Evolutionary conservation across 208 protist species (phyloP), one percentile per base, ranked within the genome.

Genomic region (Wallacemonas collosoma): DNA sequence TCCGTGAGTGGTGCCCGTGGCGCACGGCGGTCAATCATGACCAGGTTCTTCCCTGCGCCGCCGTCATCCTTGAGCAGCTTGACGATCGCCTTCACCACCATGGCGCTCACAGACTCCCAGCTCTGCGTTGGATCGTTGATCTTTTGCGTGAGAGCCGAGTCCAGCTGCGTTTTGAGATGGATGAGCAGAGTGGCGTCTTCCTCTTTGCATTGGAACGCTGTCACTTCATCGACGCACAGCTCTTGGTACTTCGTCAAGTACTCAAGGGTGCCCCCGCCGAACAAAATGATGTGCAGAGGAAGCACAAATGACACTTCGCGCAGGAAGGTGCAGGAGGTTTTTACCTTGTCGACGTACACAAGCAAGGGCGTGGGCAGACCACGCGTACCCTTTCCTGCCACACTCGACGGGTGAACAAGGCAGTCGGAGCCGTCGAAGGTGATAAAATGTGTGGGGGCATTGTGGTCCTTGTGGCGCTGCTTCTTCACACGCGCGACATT

Each of bases 271-370:
- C 88, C 89, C 68, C 90, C 90, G 51, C 93, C 94, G 71, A 99
- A 98, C 17, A 99, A 81, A 12, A 98, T 90, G 26, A 99, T 77
- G 50, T 97, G 91, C 58, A 98, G 86, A 14, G 95, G 94, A 0
- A 88, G 81, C 26, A 99, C 87, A 68, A 95, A 85, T 3, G 90
- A 97, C 15, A 95, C 87, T 64, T 98, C 90, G 15, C 95, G 86
- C 43, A 98, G 62, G 75, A 97, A 99, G 1, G 96, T 90, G 55
- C 77, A 81, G 6, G 88, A 95, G 1, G 97, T 99, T 75, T 98
- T 92, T 0, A 98, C 79, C 75, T 98, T 98, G 63, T 99, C 95
- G 64, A 95, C 81, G 86, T 97, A 99, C 2, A 98, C 89, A 39
- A 98, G 74, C 53, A 97, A 89, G 35, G 81, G 87, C 2, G 91